phyloP scores from a whole-genome alignment of 106 monocot species.

The Vanilla planifolia region DNA sequence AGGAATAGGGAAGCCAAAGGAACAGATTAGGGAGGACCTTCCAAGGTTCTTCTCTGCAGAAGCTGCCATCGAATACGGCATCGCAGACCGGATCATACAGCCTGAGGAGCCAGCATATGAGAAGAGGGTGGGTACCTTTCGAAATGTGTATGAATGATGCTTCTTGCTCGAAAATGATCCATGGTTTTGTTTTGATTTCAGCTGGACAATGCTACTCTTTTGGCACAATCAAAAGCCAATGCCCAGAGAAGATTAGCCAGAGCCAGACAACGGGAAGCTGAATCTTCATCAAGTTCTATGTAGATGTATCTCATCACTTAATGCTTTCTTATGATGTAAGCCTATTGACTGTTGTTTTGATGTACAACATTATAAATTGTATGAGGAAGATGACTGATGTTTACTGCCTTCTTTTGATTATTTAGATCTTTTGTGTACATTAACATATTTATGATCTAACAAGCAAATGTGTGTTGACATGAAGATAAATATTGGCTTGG shows the following conservation, averaged over 20 bases:
- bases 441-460: too few relatives aligned
- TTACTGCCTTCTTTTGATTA: too few relatives aligned
- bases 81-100: conserved; percentile 77
- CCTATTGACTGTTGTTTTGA: too few relatives aligned
- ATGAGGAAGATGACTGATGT: too few relatives aligned
- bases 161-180: not conserved
- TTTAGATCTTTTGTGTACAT: too few relatives aligned
- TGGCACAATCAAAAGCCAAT: conserved; percentile 76
- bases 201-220: conserved; percentile 64
- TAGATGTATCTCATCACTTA: too few relatives aligned
- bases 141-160: not conserved
- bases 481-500: too few relatives aligned
- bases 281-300: too few relatives aligned
- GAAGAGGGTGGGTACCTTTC: conserved; percentile 45
- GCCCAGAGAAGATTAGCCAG: conserved; percentile 47
- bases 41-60: conserved; percentile 76
- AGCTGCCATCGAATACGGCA: conserved; percentile 91
- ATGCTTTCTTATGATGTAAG: too few relatives aligned
- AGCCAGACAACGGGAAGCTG: conserved; percentile 36
- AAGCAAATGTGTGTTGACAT: too few relatives aligned
- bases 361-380: too few relatives aligned
- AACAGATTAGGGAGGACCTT: conserved; percentile 76
- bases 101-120: conserved; percentile 61
- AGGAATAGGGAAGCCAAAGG: conserved; percentile 81
- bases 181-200: not conserved